Evolutionary conservation across 345 rosid species (phyloP).

Genomic region (Rhodomyrtus tomentosa): DNA sequence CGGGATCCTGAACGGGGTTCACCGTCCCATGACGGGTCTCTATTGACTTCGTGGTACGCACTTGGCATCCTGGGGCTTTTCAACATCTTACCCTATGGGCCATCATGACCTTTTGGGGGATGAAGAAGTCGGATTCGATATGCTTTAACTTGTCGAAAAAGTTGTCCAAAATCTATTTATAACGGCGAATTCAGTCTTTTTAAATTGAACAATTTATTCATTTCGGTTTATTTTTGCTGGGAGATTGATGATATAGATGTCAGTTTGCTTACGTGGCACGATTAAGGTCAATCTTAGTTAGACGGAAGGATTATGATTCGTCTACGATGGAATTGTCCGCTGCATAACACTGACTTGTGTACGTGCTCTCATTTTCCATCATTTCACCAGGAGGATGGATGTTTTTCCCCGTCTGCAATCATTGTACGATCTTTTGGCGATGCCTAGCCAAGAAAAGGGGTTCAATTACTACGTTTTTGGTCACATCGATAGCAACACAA

Average conservation of each 20-base stretch:
- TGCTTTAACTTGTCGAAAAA: not conserved
- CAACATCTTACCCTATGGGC: not conserved
- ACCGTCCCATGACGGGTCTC: too few relatives aligned
- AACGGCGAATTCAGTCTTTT: not conserved
- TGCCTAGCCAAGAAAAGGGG: not conserved
- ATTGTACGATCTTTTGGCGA: not conserved
- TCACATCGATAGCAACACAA: not conserved
- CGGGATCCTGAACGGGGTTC: not conserved
- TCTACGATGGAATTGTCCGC: too few relatives aligned
- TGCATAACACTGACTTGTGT: not conserved
- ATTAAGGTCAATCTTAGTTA: too few relatives aligned
- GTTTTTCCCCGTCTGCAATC: not conserved
- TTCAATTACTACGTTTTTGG: not conserved
- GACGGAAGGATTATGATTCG: too few relatives aligned
- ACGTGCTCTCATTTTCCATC: not conserved
- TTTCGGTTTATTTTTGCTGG: too few relatives aligned
- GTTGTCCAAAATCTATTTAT: not conserved
- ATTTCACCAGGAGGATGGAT: not conserved
- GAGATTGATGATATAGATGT: too few relatives aligned
- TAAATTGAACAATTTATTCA: fast-evolving
- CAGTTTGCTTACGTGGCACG: too few relatives aligned
- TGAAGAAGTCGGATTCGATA: not conserved
- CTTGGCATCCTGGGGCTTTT: not conserved
- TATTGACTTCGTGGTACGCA: not conserved
- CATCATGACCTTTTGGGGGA: not conserved